Percentiles rank a stretch among this genome's conserved stretches.
phyloP scores from a whole-genome alignment of 2,329 filamentous ascomycete species.

The Sclerotinia nivalis region DNA sequence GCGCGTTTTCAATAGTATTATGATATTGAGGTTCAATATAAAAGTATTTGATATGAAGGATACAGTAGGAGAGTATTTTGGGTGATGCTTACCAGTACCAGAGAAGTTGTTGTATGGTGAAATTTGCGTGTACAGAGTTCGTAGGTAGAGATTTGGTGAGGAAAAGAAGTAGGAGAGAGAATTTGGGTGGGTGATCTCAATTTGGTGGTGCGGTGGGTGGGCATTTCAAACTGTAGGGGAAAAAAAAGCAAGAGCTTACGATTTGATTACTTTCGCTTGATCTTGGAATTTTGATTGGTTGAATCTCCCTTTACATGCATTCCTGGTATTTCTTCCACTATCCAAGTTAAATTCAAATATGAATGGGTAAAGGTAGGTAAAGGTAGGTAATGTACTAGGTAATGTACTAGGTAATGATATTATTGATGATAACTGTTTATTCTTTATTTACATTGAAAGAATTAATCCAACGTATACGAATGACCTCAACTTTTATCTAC shows the following conservation, averaged over 20 bases:
- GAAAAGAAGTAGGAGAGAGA: conserved; percentile 19
- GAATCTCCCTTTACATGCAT: not conserved
- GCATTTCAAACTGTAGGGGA: conserved; percentile 20
- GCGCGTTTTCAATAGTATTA: not conserved
- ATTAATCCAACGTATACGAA: not conserved
- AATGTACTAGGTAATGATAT: not conserved
- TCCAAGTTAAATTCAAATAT: not conserved
- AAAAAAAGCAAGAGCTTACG: conserved; percentile 11
- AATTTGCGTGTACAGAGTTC: conserved; percentile 18
- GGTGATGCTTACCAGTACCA: conserved; percentile 15
- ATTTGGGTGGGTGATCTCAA: conserved; percentile 15
- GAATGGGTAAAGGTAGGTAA: not conserved
- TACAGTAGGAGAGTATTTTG: not conserved
- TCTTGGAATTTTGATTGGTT: not conserved
- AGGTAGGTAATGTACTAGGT: not conserved
- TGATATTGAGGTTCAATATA: not conserved
- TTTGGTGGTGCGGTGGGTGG: not conserved
- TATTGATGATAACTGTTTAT: not conserved
- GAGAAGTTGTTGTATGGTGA: conserved; percentile 11
- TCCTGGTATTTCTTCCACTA: not conserved
- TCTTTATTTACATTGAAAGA: not conserved
- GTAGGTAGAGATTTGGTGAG: conserved; percentile 20
- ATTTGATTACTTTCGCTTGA: not conserved
- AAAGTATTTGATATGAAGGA: not conserved
- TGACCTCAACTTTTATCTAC: not conserved